Evolutionary conservation across 1,284 basidiomycete genomes (phyloP).

Genomic region (Malassezia nana): DNA sequence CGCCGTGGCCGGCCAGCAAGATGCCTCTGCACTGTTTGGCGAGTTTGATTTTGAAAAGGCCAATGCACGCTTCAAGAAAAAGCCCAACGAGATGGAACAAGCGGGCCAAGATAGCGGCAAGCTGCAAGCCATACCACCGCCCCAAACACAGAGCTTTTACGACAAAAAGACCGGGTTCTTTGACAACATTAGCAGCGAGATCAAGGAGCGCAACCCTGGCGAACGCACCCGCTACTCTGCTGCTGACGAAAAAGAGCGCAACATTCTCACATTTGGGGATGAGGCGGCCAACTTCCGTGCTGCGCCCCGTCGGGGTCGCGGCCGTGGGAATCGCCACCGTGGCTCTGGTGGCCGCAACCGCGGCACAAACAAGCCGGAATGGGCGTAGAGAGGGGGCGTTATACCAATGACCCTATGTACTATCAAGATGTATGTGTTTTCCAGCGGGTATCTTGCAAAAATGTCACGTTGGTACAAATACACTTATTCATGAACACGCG

Average conservation of each 20-base stretch:
- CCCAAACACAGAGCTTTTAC: slow-evolving; percentile 29
- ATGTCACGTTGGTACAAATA: too few species aligned
- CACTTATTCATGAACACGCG: background rate
- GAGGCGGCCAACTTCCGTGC: slow-evolving; percentile 18
- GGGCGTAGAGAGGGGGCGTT: slow-evolving; percentile 3
- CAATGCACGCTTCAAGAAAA: slow-evolving; percentile 42
- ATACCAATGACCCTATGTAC: background rate
- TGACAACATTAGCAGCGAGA: slow-evolving; percentile 42
- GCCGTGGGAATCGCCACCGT: too few species aligned
- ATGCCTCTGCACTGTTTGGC: slow-evolving; percentile 20
- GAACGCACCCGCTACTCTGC: slow-evolving; percentile 7
- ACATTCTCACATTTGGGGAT: slow-evolving; percentile 45
- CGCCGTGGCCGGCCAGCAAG: background rate
- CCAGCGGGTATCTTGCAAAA: background rate
- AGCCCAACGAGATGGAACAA: background rate
- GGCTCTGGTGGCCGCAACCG: background rate
- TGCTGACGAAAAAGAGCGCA: slow-evolving; percentile 36
- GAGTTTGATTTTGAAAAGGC: slow-evolving; percentile 46
- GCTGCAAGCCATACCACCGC: slow-evolving; percentile 38
- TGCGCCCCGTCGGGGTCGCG: background rate
- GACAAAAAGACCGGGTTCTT: slow-evolving; percentile 45
- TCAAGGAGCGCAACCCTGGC: slow-evolving; percentile 38
- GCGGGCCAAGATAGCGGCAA: slow-evolving; percentile 8
- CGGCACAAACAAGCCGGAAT: slow-evolving; percentile 2
- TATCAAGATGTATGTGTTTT: background rate